Conservation (phyloP, 179 eudicot genomes). For the Corrigiola litoralis region DNA sequence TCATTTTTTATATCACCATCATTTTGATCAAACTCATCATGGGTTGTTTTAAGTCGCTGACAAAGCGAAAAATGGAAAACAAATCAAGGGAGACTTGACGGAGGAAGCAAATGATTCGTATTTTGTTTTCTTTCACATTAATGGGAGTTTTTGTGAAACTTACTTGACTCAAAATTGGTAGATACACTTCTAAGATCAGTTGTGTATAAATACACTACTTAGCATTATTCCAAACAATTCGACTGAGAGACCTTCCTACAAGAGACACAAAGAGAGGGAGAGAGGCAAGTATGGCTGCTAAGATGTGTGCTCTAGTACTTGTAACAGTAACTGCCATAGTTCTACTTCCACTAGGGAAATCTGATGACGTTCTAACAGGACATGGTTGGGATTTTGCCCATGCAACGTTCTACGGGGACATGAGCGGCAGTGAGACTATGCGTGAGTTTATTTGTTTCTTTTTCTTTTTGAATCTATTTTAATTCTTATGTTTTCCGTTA, state of each 20-base stretch:
- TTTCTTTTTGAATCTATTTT: background rate
- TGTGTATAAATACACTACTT: background rate
- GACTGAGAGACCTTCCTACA: background rate
- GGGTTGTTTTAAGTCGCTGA: no score
- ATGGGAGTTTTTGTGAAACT: background rate
- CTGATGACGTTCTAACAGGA: slow-evolving; percentile 1
- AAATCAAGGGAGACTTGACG: no score
- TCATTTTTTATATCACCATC: no score
- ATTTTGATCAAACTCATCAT: no score
- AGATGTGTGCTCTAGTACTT: background rate
- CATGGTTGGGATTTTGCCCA: slow-evolving; percentile 17
- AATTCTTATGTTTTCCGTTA: background rate
- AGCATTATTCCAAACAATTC: no score
- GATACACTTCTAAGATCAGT: background rate
- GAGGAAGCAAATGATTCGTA: no score
- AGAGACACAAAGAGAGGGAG: background rate
- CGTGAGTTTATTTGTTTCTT: background rate
- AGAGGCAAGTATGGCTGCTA: background rate
- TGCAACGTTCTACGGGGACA: slow-evolving; percentile 25
- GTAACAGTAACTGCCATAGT: slow-evolving; percentile 1
- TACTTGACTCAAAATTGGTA: background rate
- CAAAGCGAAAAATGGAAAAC: no score
- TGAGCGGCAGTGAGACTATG: slow-evolving; percentile 17
- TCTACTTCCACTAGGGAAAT: background rate
- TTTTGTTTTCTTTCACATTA: slow-evolving; percentile 2